Base-by-base conservation (phyloP, 371 early-diverging fungal species). In the Parasitella parasitica region DNA sequence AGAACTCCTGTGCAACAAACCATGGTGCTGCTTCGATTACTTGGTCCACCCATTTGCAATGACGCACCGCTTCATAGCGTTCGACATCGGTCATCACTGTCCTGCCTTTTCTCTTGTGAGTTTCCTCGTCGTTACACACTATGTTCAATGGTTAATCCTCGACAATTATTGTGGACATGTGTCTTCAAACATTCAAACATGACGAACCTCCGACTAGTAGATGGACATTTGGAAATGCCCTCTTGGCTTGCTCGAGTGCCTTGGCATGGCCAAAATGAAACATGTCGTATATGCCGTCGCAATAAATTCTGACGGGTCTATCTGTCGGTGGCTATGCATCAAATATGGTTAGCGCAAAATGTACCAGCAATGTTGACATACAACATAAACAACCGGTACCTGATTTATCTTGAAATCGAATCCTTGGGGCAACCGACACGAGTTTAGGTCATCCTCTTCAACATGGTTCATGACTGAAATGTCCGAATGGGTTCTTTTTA, bases 221-320 rank as follows among this genome's bases (percentile, higher is more conserved):
- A 60, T 92, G 84, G 9, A 94, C 94, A 66, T 91, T 86, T 4
- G 94, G 91, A 67, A 97, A 92, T 4, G 91, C 82, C 65, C 91
- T 93, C 70, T 98, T 98, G n/a, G 96, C 97, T 72, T 98, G 97
- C 72, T 95, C 92, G 43, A 98, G 75, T 32, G 92, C 91, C 54
- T 92, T 87, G 34, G 95, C 93, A 71, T 98, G 97, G 4, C 98
- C 97, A 73, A 92, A 94, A 78, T 97, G 98, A 75, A 97, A 95
- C 67, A 96, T 76, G 75, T 98, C 97, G 69, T 92, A 97, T 61
- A 98, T 94, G 30, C 96, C 95, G 75, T 95, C 95, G 70, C 91
- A 92, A 72, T 95, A 95, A 57, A 95, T 84, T 39, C 95, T 85
- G 32, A 94, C 88, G 5, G 91, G 90, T 39, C 92, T 85, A 67